phyloP scores from a whole-genome alignment of 148 eudicot genomes.

The Vaccinium vitisidaea region DNA sequence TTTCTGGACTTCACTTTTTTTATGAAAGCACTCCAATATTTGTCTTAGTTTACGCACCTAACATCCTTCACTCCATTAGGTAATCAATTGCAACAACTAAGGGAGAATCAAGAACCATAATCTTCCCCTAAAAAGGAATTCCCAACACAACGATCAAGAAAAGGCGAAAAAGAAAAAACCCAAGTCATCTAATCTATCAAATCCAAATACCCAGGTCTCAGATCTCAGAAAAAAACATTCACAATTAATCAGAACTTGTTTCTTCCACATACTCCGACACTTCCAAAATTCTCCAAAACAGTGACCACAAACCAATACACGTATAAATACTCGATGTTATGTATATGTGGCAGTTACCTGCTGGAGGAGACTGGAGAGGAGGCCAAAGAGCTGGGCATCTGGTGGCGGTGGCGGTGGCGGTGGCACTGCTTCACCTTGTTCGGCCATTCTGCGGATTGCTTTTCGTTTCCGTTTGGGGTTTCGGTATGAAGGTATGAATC shows the following conservation, averaged over 20 bases:
- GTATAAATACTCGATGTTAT: background rate
- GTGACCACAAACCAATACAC: too few relatives aligned
- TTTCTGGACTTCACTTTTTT: too few relatives aligned
- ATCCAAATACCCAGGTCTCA: conserved; percentile 3
- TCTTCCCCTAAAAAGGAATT: background rate
- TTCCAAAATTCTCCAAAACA: background rate
- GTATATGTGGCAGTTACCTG: conserved; percentile 35
- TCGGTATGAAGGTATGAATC: background rate
- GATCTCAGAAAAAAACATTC: conserved; percentile 1
- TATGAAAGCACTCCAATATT: too few relatives aligned
- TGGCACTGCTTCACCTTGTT: conserved; percentile 23
- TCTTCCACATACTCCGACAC: background rate
- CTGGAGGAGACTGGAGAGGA: conserved; percentile 62
- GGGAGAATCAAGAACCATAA: background rate
- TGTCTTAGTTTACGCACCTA: background rate
- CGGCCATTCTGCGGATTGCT: conserved; percentile 21
- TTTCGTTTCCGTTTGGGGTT: background rate
- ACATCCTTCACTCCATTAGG: background rate
- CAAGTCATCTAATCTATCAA: background rate
- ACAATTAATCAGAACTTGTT: background rate
- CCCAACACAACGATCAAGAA: background rate
- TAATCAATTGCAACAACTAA: background rate
- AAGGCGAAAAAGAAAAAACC: conserved; percentile 5
- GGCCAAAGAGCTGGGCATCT: conserved; percentile 68
- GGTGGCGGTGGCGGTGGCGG: conserved; percentile 6